Base-by-base conservation (phyloP, 495 filamentous ascomycete genomes). In the Wilcoxina mikolae region DNA sequence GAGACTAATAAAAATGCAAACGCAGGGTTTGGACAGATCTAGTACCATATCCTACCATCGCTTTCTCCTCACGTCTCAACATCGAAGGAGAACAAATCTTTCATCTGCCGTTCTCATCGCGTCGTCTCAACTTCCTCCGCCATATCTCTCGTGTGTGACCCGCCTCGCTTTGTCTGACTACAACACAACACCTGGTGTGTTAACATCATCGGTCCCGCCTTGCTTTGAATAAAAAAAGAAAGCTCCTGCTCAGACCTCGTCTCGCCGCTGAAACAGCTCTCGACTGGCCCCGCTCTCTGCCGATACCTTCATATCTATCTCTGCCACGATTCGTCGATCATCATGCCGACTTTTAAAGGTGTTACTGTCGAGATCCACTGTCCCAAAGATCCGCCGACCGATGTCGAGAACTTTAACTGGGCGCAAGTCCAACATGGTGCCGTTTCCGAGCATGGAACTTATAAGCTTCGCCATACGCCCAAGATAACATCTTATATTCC, bases 401-500 rank as follows among this genome's bases (percentile, higher is more conserved):
- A 55, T 31, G 51, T 63, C 18, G 63, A 62, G 38, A 64, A 57
- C 43, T 65, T 65, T 20, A 60, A 58, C 12, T 65, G 62, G 62
- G 62, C 62, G 3, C 64, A 65, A 12, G 64, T 61, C 4, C 61
- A 62, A 25, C 62, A 65, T 47, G 84, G 85, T 57, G 85, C 91
- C 25, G 76, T 96, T 56, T 75, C 85, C 46, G 91, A 99, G 68
- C 84, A 94, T 70, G 90, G 90, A 60, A 82, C 95, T 46, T 88
- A 95, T 71, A 93, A 87, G 64, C 88, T 95, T 67, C 85, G 87
- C 33, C 83, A 85, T 61, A 76, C 84, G 47, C 87, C 85, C 53
- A 84, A 93, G 56, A 95, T 99, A 71, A 93, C 85, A 61, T 87
- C 87, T 56, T 96, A 94, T 72, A 96, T 96, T 60, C 89, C 91